Conservation (phyloP, 1,139 yeast genomes). For the Pneumocystis oryctolagi region DNA sequence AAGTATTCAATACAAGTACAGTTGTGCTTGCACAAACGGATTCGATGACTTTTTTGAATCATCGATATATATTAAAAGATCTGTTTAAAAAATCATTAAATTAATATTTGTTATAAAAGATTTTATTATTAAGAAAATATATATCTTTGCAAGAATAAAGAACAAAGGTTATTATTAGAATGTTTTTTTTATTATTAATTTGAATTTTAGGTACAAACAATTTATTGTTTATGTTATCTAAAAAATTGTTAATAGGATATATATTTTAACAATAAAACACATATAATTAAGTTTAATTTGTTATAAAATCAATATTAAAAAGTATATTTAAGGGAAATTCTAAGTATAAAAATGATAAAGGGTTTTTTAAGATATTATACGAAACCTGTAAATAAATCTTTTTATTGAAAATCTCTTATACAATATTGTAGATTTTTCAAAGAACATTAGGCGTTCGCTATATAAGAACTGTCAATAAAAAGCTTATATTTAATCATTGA, state of each 20-base stretch:
- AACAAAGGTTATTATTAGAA: too few species aligned
- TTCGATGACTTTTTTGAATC: too few species aligned
- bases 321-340: neutral
- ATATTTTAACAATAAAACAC: neutral
- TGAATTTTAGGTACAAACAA: neutral
- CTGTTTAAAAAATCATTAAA: too few species aligned
- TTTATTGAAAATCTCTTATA: neutral
- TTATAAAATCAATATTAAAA: neutral
- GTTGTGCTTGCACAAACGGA: too few species aligned
- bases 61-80: too few species aligned
- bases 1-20: too few species aligned
- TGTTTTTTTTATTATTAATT: too few species aligned
- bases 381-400: neutral
- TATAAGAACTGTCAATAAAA: neutral
- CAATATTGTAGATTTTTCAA: neutral
- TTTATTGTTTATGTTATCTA: neutral
- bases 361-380: neutral
- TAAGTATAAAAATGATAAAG: neutral
- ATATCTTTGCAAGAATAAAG: too few species aligned
- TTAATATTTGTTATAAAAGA: too few species aligned
- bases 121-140: too few species aligned
- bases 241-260: too few species aligned
- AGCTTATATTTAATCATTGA: neutral
- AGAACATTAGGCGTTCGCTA: neutral
- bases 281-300: neutral